Percentiles rank a stretch among this genome's conserved stretches.
phyloP scores from a whole-genome alignment of 176 grass and related monocot species.

The Oryza brachyantha region DNA sequence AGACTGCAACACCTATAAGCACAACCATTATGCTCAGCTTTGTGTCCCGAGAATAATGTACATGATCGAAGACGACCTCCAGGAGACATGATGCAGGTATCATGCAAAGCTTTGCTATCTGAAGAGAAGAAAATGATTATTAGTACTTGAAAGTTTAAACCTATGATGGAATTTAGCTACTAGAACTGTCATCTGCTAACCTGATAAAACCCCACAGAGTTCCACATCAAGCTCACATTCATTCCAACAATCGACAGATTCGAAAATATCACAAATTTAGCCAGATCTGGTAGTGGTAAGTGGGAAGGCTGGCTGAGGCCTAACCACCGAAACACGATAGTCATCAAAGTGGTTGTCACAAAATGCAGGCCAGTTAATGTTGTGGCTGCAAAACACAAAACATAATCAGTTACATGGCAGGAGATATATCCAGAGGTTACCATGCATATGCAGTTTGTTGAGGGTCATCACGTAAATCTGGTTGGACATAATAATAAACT shows the following conservation, averaged over 20 bases:
- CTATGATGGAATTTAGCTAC: not conserved
- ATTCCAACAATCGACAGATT: conserved; percentile 93
- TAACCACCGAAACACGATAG: conserved; percentile 71
- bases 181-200: conserved; percentile 25
- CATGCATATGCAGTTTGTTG: conserved; percentile 1
- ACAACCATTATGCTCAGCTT: conserved; percentile 94
- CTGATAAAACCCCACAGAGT: conserved; percentile 98
- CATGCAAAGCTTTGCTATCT: conserved; percentile 97
- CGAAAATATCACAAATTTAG: conserved; percentile 85
- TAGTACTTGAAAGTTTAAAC: conserved; percentile 11
- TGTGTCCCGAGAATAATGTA: conserved; percentile 76
- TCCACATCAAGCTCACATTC: conserved; percentile 98
- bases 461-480: not conserved
- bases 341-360: conserved; percentile 85
- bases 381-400: conserved; percentile 60
- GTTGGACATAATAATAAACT: not conserved
- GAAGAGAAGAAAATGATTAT: conserved; percentile 10
- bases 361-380: conserved; percentile 94
- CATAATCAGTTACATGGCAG: not conserved
- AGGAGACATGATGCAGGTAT: conserved; percentile 99
- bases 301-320: conserved; percentile 86
- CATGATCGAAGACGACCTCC: conserved; percentile 84
- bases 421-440: not conserved
- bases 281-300: conserved; percentile 63
- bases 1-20: conserved; percentile 48